A percentile compares a stretch with the other conserved stretches of the same genome.
These are phyloP conservation scores for Violaceomyces palustris DNA, from an alignment of 1,284 basidiomycete species.

Conservation along the genomic window DNA sequence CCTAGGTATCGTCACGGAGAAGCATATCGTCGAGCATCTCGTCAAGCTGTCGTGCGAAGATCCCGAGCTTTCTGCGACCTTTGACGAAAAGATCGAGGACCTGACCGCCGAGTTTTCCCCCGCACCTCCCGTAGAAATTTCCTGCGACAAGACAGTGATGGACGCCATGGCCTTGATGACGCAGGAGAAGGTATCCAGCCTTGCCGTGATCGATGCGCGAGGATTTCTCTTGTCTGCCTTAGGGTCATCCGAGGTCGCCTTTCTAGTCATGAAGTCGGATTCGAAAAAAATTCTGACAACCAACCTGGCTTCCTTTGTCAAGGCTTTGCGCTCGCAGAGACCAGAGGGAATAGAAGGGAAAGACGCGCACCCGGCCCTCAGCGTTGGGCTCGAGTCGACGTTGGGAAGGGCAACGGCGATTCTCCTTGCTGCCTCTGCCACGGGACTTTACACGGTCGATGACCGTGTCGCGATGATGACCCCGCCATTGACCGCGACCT, in stretches of 20 bases:
- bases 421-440: conserved; percentile 14
- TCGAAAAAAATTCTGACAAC: conserved; percentile 29
- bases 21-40: no score
- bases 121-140: conserved; percentile 15
- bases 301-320: conserved; percentile 13
- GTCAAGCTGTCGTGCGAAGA: no score
- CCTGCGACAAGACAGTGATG: conserved; percentile 18
- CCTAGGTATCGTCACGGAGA: no score
- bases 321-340: conserved; percentile 14
- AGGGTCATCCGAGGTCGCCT: conserved; percentile 16
- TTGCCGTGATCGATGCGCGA: conserved; percentile 19
- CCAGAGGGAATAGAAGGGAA: conserved; percentile 25
- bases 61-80: conserved; percentile 5
- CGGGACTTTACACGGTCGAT: conserved; percentile 19
- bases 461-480: conserved; percentile 21
- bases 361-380: conserved; percentile 23
- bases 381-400: conserved; percentile 12
- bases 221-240: conserved; percentile 26
- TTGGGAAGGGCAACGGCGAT: conserved; percentile 16
- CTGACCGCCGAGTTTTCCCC: no score
- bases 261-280: conserved; percentile 14
- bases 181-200: conserved; percentile 8
- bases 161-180: conserved; percentile 29
- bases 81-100: conserved; percentile 6
- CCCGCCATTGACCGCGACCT: conserved; percentile 21